Base-by-base conservation (phyloP, 495 filamentous ascomycete genomes). In the Aspergillus ostianus region DNA sequence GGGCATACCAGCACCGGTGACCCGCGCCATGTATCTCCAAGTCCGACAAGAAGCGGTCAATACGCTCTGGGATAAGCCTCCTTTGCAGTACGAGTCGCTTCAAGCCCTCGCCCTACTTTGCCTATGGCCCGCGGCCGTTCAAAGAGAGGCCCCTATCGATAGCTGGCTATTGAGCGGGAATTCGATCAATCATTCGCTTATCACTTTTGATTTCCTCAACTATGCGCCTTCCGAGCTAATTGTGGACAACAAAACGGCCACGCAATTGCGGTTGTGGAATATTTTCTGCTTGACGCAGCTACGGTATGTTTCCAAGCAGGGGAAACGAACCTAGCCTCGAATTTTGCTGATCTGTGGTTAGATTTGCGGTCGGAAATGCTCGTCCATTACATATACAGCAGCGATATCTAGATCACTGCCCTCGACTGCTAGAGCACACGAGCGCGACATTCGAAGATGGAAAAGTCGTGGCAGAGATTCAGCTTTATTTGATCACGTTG, bases 101-200 rank as follows among this genome's bases (percentile, higher is more conserved):
- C 74, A 77, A 57, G 74, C 73, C 4, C 56, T 77, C 19, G 67
- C 69, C 13, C 60, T 77, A 27, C 69, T 77, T 21, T 74, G 73
- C 64, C 66, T 77, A 19, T 77, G 73, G 58, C 68, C 71, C 29
- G 67, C 70, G 20, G 68, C 71, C 6, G 67, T 72, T 8, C 71
- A 75, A 20, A 74, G 71, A 55, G 73, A 73, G 32, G 62, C 67
- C 6, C 70, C 70, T 27, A 73, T 77, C 61, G 74, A 77, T 50
- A 73, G 72, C 66, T 77, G 74, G 74, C 66, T 77, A 32, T 56
- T 77, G 67, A 77, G 74, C 63, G 73, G 73, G 65, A 71, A 73
- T 61, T 73, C 73, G 23, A 73, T 77, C 59, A 73, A 77, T 55
- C 74, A 77, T 65, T 73, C 73, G 20, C 65, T 73, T 10, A 61